These are phyloP conservation scores for Forsythia viridissima DNA, from an alignment of 257 asterid species.

Conservation along the genomic window DNA sequence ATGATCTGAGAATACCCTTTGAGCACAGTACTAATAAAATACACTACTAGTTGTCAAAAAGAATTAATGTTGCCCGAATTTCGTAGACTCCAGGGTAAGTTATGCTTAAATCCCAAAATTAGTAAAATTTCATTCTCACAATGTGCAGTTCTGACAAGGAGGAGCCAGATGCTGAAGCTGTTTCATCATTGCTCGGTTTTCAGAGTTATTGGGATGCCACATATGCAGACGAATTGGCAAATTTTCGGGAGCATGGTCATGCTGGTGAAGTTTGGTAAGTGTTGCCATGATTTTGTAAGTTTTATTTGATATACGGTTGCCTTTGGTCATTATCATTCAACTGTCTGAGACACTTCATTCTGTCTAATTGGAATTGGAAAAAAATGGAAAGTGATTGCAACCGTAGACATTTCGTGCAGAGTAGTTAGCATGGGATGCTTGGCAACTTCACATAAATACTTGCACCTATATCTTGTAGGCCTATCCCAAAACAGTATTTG, in stretches of 20 bases:
- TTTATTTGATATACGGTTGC: not conserved
- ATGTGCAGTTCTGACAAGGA: constrained; percentile 87
- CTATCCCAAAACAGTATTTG: not conserved
- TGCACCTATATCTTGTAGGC: not conserved
- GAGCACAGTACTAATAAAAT: not conserved
- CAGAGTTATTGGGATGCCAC: constrained; percentile 97
- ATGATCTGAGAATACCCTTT: not conserved
- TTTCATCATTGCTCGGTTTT: constrained; percentile 82
- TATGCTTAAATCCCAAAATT: not conserved
- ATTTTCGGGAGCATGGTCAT: constrained; percentile 93
- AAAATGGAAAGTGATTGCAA: not conserved
- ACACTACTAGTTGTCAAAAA: not conserved
- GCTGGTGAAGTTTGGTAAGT: constrained; percentile 94
- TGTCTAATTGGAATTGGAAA: not conserved
- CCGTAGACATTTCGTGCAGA: not conserved
- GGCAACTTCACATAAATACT: not conserved
- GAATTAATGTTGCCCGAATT: not conserved
- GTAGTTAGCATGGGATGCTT: not conserved
- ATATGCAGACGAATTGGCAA: constrained; percentile 84
- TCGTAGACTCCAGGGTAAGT: too few species aligned
- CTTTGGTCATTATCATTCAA: constrained; percentile 13
- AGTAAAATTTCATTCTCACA: constrained; percentile 12
- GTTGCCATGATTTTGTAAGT: constrained; percentile 6
- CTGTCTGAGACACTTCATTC: not conserved
- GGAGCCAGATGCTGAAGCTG: constrained; percentile 79